phyloP scores from a whole-genome alignment of 2,329 filamentous ascomycete species.

The Chaetomiaceae sp. region DNA sequence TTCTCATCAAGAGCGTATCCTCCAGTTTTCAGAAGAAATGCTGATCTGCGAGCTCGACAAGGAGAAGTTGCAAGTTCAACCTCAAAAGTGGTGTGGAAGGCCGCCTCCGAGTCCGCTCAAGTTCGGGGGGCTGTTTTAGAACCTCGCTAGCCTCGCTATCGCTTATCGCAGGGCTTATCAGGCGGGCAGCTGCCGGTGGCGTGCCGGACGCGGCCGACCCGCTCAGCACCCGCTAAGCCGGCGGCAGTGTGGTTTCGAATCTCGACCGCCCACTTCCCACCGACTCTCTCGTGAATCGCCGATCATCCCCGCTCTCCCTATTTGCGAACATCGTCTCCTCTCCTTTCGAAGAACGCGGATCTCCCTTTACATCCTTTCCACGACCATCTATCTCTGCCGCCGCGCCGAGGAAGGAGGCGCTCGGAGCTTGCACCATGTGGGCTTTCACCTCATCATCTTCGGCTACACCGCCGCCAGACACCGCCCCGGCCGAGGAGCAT shows the following conservation, averaged over 20 bases:
- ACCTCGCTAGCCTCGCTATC: too few species aligned
- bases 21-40: too few species aligned
- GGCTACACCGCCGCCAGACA: slow-evolving; percentile 24
- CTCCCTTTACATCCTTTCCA: too few species aligned
- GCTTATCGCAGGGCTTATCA: slow-evolving; percentile 10
- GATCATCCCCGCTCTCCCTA: neutral
- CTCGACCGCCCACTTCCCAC: neutral
- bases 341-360: neutral
- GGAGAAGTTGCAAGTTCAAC: too few species aligned
- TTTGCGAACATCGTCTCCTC: neutral
- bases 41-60: too few species aligned
- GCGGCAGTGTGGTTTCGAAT: neutral
- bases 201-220: slow-evolving; percentile 10
- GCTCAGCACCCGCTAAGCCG: slow-evolving; percentile 5
- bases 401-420: neutral
- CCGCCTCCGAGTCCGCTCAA: too few species aligned
- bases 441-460: slow-evolving; percentile 15
- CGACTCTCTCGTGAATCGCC: neutral
- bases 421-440: slow-evolving; percentile 15
- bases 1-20: too few species aligned
- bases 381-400: neutral
- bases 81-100: too few species aligned
- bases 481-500: slow-evolving; percentile 38
- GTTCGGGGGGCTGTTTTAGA: neutral
- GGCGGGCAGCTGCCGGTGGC: slow-evolving; percentile 1